phyloP scores from a whole-genome alignment of 2,329 filamentous ascomycete species.

The Stemphylium lycopersici region DNA sequence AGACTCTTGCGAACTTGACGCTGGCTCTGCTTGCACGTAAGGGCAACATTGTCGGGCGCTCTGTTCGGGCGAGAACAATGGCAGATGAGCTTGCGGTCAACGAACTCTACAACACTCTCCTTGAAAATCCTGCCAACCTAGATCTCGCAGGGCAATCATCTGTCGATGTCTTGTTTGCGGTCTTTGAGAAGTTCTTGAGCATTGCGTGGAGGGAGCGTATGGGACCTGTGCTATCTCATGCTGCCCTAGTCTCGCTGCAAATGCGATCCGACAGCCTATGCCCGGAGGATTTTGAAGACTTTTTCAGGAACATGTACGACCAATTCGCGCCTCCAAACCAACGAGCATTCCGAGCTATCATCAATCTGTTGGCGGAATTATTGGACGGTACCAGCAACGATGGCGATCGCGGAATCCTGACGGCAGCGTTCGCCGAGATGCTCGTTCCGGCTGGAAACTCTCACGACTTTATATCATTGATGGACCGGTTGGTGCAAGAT shows the following conservation, averaged over 20 bases:
- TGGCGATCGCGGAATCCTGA: constrained; percentile 85
- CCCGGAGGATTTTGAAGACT: constrained; percentile 71
- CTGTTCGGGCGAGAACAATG: constrained; percentile 70
- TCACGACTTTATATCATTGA: constrained; percentile 82
- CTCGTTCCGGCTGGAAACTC: constrained; percentile 78
- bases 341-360: constrained; percentile 80
- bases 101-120: constrained; percentile 85
- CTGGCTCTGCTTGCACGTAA: constrained; percentile 83
- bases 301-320: constrained; percentile 59
- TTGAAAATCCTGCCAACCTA: constrained; percentile 81
- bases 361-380: constrained; percentile 85
- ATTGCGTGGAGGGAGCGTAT: constrained; percentile 89
- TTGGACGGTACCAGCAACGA: constrained; percentile 91
- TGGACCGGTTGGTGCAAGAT: constrained; percentile 89
- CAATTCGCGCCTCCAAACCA: constrained; percentile 65
- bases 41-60: constrained; percentile 82
- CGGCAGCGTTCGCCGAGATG: constrained; percentile 85
- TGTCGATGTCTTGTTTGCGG: constrained; percentile 84
- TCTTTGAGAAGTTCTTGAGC: constrained; percentile 90
- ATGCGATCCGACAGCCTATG: constrained; percentile 66
- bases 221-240: constrained; percentile 78
- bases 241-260: constrained; percentile 76
- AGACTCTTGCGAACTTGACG: constrained; percentile 83
- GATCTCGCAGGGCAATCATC: constrained; percentile 76
- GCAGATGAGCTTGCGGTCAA: constrained; percentile 84